Conservation (phyloP, 352 stramenopile genomes). For the Phytopythium aichiense region DNA sequence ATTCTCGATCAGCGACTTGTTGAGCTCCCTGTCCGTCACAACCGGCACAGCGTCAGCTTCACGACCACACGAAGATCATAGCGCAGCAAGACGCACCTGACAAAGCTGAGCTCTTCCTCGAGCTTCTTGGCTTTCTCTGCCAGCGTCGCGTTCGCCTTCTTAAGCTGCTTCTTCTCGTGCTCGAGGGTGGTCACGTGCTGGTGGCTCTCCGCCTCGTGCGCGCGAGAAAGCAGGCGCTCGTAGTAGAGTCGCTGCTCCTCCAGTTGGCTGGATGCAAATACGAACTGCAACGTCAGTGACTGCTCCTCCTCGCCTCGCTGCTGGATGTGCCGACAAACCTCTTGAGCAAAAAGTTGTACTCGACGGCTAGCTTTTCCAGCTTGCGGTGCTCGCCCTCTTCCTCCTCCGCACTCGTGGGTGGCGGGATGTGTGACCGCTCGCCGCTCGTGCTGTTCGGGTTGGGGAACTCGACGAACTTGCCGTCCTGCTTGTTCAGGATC, state of each 20-base stretch:
- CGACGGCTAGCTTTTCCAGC: conserved; percentile 92
- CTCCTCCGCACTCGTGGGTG: conserved; percentile 69
- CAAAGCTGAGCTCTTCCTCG: conserved; percentile 78
- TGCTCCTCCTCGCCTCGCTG: background rate
- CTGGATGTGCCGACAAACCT: conserved; percentile 33
- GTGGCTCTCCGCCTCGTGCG: conserved; percentile 52
- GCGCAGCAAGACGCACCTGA: conserved; percentile 33
- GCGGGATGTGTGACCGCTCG: conserved; percentile 66
- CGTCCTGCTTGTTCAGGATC: conserved; percentile 89
- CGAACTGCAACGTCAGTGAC: background rate
- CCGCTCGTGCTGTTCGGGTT: conserved; percentile 76
- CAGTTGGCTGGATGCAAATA: conserved; percentile 69
- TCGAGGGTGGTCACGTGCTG: conserved; percentile 55
- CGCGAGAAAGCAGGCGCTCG: conserved; percentile 69
- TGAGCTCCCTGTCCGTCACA: conserved; percentile 53
- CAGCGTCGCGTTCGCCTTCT: conserved; percentile 63
- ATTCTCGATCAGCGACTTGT: conserved; percentile 86
- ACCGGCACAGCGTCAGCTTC: background rate
- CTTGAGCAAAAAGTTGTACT: conserved; percentile 97
- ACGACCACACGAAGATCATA: background rate
- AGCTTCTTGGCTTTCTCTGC: conserved; percentile 72
- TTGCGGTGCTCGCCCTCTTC: conserved; percentile 93
- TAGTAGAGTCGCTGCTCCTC: conserved; percentile 95
- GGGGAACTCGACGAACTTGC: conserved; percentile 95
- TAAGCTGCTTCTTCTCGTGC: conserved; percentile 78